Conservation (phyloP, 2,329 filamentous ascomycete species). For the Coleophoma cylindrospora region DNA sequence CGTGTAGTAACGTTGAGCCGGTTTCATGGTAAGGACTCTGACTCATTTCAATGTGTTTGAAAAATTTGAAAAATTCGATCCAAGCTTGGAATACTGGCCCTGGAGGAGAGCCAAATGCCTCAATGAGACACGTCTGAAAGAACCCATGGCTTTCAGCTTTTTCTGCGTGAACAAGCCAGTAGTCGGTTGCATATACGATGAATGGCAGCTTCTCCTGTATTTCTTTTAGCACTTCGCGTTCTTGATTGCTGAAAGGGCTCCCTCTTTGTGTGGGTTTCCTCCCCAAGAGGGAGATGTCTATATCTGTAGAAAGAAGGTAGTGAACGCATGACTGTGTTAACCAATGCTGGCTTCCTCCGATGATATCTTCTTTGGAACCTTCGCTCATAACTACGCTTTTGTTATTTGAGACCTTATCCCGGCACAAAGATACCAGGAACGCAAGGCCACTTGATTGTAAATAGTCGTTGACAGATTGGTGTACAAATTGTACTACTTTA, state of each 20-base stretch:
- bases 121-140: background rate
- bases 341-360: no score
- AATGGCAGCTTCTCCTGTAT: background rate
- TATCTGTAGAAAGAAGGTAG: no score
- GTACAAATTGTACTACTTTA: conserved; percentile 34
- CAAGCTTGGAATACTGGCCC: background rate
- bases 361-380: no score
- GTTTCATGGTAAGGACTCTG: background rate
- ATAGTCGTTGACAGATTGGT: conserved; percentile 31
- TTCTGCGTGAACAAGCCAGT: background rate
- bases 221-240: background rate
- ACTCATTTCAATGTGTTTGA: background rate
- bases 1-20: background rate
- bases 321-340: no score
- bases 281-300: no score
- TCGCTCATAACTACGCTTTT: no score
- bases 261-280: no score
- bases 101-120: background rate
- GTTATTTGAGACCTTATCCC: no score
- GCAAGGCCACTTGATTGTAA: conserved; percentile 24
- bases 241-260: no score
- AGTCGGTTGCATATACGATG: background rate
- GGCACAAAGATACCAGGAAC: no score
- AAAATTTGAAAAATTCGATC: background rate
- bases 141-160: background rate